phyloP scores from a whole-genome alignment of 2,329 filamentous ascomycete species.

The Pyrenochaeta sp. region DNA sequence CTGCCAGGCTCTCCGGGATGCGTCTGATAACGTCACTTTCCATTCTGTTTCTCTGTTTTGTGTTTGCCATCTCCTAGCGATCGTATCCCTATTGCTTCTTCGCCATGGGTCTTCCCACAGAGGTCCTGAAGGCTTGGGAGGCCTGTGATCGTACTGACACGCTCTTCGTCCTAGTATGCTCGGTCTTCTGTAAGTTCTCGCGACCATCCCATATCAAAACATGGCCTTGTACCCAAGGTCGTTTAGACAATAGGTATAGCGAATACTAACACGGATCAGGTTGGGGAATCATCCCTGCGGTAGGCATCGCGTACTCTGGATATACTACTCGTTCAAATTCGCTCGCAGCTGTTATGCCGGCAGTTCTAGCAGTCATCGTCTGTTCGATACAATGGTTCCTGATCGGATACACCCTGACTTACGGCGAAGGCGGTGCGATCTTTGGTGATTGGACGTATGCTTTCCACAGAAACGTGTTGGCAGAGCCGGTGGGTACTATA shows the following conservation, averaged over 20 bases:
- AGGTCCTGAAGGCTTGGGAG: constrained; percentile 55
- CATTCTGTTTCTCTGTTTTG: background rate
- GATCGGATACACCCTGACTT: constrained; percentile 59
- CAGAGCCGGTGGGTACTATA: constrained; percentile 59
- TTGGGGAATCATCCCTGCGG: constrained; percentile 61
- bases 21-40: background rate
- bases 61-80: background rate
- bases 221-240: background rate
- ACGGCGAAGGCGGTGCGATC: constrained; percentile 55
- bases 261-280: constrained; percentile 26
- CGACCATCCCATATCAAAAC: background rate
- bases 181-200: constrained; percentile 52
- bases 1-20: background rate
- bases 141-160: constrained; percentile 62
- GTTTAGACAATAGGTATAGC: no score
- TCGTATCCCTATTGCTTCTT: background rate
- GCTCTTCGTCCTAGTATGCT: constrained; percentile 60
- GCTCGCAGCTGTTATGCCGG: constrained; percentile 58
- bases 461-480: constrained; percentile 56
- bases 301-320: constrained; percentile 59
- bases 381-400: constrained; percentile 61
- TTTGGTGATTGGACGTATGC: constrained; percentile 56
- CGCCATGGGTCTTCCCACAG: constrained; percentile 32
- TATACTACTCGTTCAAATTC: constrained; percentile 59
- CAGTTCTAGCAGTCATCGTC: constrained; percentile 56